These are phyloP conservation scores for Fennellomyces sp. DNA, from an alignment of 371 early-diverging fungal species.

Conservation along the genomic window DNA sequence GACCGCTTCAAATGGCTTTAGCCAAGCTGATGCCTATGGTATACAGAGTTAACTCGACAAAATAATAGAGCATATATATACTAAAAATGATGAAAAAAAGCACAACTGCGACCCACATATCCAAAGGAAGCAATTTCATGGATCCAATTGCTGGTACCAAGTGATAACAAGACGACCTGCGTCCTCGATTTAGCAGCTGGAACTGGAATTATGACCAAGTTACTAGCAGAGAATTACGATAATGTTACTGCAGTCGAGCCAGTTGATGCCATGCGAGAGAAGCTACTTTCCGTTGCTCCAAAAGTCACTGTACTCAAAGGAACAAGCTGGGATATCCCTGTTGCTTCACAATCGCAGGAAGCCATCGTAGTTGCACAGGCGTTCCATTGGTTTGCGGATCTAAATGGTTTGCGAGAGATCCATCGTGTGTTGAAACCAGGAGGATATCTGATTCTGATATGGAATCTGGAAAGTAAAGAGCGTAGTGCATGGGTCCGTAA, in stretches of 20 bases:
- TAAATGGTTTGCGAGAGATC: slow-evolving; percentile 45
- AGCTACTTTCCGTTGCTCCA: slow-evolving; percentile 25
- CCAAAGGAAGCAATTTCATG: slow-evolving; percentile 28
- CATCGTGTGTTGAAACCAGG: slow-evolving; percentile 50
- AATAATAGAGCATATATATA: not conserved
- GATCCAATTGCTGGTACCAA: not conserved
- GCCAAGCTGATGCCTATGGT: not conserved
- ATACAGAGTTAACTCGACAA: too few relatives aligned
- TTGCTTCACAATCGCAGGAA: slow-evolving; percentile 39
- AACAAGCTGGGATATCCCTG: slow-evolving; percentile 48
- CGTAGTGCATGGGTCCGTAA: slow-evolving; percentile 39
- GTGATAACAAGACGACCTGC: slow-evolving; percentile 1
- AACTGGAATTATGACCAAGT: slow-evolving; percentile 46
- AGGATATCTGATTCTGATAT: slow-evolving; percentile 42
- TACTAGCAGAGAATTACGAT: slow-evolving; percentile 18
- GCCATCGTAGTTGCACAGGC: slow-evolving; percentile 57
- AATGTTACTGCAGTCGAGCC: slow-evolving; percentile 52
- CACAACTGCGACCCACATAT: slow-evolving; percentile 39
- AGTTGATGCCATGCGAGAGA: slow-evolving; percentile 43
- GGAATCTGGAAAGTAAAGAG: slow-evolving; percentile 51
- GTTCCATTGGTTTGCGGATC: slow-evolving; percentile 63
- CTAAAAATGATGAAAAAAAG: slow-evolving; percentile 5
- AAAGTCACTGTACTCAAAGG: slow-evolving; percentile 34
- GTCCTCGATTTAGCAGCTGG: slow-evolving; percentile 48
- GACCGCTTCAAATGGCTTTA: not conserved